Percentiles rank a stretch among this genome's conserved stretches.
These are phyloP conservation scores for Neofusicoccum cordaticola DNA, from an alignment of 2,329 filamentous ascomycete genomes.

Conservation along the genomic window DNA sequence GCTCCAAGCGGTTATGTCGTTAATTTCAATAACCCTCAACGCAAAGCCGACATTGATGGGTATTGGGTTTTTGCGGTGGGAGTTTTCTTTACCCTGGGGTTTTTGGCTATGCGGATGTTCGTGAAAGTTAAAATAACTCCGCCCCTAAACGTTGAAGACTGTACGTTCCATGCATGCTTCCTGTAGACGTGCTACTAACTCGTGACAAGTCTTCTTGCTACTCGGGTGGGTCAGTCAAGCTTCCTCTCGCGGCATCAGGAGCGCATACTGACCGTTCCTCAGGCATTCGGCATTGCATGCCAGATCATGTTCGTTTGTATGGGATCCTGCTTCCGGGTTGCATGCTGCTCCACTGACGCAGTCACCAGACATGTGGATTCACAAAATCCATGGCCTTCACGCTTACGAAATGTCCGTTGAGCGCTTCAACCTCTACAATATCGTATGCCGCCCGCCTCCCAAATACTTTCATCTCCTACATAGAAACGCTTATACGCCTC, in stretches of 20 bases:
- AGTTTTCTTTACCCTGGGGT: constrained; percentile 22
- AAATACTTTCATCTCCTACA: no score
- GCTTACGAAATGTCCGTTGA: constrained; percentile 25
- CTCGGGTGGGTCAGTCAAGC: neutral
- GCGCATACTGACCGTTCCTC: neutral
- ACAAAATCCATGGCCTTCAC: constrained; percentile 21
- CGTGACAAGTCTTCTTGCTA: neutral
- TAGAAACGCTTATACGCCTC: no score
- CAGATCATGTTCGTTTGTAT: neutral
- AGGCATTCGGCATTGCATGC: neutral
- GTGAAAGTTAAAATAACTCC: constrained; percentile 25
- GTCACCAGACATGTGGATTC: neutral
- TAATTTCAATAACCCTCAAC: constrained; percentile 28
- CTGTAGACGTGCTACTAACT: neutral
- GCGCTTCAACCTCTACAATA: constrained; percentile 18
- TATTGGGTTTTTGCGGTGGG: constrained; percentile 26
- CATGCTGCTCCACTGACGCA: neutral
- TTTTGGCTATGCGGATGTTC: constrained; percentile 28
- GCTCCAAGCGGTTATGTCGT: constrained; percentile 29
- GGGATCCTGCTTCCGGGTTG: neutral
- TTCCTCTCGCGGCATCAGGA: neutral
- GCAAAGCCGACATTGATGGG: constrained; percentile 19
- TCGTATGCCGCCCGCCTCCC: neutral
- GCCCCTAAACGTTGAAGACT: constrained; percentile 27
- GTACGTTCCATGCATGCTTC: constrained; percentile 18